Evolutionary conservation across 2,329 filamentous ascomycete species (phyloP).

Genomic region (Pleoardoris graminearum): DNA sequence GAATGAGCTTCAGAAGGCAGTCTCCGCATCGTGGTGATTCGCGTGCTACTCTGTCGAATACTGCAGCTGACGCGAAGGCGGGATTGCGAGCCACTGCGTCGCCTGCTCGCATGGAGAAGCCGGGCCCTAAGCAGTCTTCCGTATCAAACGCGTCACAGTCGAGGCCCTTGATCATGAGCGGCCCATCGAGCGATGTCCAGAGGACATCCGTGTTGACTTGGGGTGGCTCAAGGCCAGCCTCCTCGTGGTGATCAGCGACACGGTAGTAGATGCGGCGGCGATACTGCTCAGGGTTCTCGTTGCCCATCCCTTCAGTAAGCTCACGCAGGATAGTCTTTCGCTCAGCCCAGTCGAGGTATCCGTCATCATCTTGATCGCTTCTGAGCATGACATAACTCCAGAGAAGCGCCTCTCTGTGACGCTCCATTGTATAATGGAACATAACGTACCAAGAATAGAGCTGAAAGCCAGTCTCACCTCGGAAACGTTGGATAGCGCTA

Average conservation of each 20-base stretch:
- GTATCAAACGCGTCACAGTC: slow-evolving; percentile 49
- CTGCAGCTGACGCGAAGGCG: slow-evolving; percentile 45
- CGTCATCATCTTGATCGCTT: slow-evolving; percentile 44
- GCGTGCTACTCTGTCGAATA: slow-evolving; percentile 46
- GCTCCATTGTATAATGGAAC: slow-evolving; percentile 52
- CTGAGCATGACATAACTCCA: slow-evolving; percentile 51
- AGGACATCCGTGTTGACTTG: slow-evolving; percentile 47
- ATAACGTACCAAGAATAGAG: slow-evolving; percentile 50
- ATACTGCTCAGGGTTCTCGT: slow-evolving; percentile 35
- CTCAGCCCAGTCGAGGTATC: slow-evolving; percentile 49
- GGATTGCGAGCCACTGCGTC: slow-evolving; percentile 42
- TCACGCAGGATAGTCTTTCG: slow-evolving; percentile 44
- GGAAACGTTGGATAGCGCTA: slow-evolving; percentile 49
- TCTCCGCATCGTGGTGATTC: slow-evolving; percentile 49
- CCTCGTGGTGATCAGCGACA: slow-evolving; percentile 39
- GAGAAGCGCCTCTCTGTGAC: slow-evolving; percentile 49
- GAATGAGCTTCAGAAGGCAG: slow-evolving; percentile 48
- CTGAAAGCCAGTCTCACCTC: slow-evolving; percentile 50
- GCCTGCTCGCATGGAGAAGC: slow-evolving; percentile 45
- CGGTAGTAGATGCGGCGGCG: slow-evolving; percentile 49
- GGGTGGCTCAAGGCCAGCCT: slow-evolving; percentile 47
- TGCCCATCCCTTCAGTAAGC: slow-evolving; percentile 43
- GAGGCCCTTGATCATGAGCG: slow-evolving; percentile 45
- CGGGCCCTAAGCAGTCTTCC: slow-evolving; percentile 50
- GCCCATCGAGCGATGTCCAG: slow-evolving; percentile 51